phyloP scores from a whole-genome alignment of 2,329 filamentous ascomycete species.

The Chalaropsis ovoidea region DNA sequence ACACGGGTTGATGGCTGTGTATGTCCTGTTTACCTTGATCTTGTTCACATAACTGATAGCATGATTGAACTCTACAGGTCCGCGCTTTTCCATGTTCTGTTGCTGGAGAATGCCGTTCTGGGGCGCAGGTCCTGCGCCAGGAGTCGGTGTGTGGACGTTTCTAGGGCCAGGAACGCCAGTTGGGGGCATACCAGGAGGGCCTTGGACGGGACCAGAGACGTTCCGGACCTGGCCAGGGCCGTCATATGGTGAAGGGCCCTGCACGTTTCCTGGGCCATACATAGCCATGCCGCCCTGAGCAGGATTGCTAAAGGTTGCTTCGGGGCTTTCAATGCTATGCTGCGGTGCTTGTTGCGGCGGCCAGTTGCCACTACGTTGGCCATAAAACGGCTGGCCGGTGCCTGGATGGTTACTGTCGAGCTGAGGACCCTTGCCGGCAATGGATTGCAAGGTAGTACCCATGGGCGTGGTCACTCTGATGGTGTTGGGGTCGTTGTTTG shows the following conservation, averaged over 20 bases:
- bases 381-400: constrained; percentile 39
- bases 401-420: constrained; percentile 38
- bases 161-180: constrained; percentile 38
- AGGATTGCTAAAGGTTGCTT: constrained; percentile 51
- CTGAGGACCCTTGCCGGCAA: constrained; percentile 45
- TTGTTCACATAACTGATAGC: constrained; percentile 99
- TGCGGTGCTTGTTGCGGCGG: constrained; percentile 39
- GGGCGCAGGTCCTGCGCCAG: constrained; percentile 44
- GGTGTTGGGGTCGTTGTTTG: constrained; percentile 86
- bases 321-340: constrained; percentile 48
- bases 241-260: constrained; percentile 29
- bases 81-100: constrained; percentile 68
- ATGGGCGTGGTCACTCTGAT: constrained; percentile 96
- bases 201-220: constrained; percentile 24
- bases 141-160: constrained; percentile 52
- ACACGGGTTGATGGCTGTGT: not conserved
- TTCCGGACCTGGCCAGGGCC: constrained; percentile 31
- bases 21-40: constrained; percentile 65
- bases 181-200: constrained; percentile 23
- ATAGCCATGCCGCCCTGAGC: constrained; percentile 41
- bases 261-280: constrained; percentile 34
- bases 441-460: constrained; percentile 90
- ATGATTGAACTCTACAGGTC: constrained; percentile 97
- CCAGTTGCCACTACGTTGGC: constrained; percentile 45
- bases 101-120: constrained; percentile 52